Evolutionary conservation across 2,329 filamentous ascomycete genomes (phyloP).

Genomic region (Pyrenochaeta sp.): DNA sequence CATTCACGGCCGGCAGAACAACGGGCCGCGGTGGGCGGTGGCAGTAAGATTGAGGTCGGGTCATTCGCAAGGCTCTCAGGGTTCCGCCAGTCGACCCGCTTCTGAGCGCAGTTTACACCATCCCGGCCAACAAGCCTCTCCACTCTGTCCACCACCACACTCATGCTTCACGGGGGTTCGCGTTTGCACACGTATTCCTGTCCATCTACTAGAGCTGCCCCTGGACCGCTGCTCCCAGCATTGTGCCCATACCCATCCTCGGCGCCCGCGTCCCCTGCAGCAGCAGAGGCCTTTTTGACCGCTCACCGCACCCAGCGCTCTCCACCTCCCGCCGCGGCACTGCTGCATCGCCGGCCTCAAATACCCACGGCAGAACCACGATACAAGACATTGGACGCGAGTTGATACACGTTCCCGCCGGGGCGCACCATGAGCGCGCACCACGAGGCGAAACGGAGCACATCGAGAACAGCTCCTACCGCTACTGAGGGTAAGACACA

Average conservation of each 20-base stretch:
- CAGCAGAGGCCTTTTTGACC: constrained; percentile 37
- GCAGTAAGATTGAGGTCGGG: constrained; percentile 10
- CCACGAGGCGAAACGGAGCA: constrained; percentile 47
- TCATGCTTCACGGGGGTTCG: constrained; percentile 25
- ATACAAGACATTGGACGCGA: constrained; percentile 31
- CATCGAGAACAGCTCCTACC: constrained; percentile 44
- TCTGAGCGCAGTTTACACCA: constrained; percentile 25
- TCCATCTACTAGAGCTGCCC: constrained; percentile 7
- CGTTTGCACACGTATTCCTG: constrained; percentile 12
- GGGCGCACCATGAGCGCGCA: constrained; percentile 53
- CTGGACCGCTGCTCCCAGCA: constrained; percentile 15
- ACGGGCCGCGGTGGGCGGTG: constrained; percentile 13
- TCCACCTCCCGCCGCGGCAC: constrained; percentile 16
- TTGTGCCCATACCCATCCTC: constrained; percentile 23
- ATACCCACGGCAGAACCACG: constrained; percentile 8
- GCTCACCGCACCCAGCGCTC: constrained; percentile 31
- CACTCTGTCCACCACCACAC: constrained; percentile 12
- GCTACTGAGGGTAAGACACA: constrained; percentile 25
- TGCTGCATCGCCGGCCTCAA: constrained; percentile 25
- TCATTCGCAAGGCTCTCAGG: constrained; percentile 28
- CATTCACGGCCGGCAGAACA: background rate
- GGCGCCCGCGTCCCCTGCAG: constrained; percentile 31
- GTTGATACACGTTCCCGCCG: constrained; percentile 36
- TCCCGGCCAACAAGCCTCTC: constrained; percentile 15
- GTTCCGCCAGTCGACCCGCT: constrained; percentile 21